Evolutionary conservation across 73 alveolate species (phyloP), one percentile per base, ranked within the genome.

Genomic region (Paraurostyla sp.): DNA sequence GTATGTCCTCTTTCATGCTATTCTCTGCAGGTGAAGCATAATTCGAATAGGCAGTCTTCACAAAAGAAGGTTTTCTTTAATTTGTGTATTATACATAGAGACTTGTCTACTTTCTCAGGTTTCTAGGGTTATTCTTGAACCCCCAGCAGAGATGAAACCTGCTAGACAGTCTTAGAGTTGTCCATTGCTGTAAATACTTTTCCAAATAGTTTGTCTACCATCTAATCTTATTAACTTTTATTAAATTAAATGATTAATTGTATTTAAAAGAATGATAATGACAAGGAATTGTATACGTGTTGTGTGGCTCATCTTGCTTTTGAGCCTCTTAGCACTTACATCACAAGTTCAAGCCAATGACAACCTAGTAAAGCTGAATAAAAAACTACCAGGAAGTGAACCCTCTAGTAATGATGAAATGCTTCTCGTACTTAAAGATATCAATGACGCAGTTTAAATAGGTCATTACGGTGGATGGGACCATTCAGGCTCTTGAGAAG

Each of bases 391-490:
- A 46, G 13, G 57, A 46, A 46, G 18, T 46, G 18, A 46, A 38
- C 33, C 9, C 15, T 6, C 40, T 38, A 36, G 16, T 22, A 65
- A 32, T 7, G 82, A 65, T 38, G 82, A 65, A 32, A 11, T 65
- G 82, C 82, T 65, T 65, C 82, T 65, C 82, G 82, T 65, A n/a
- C n/a, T n/a, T n/a, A 65, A 65, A 13, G 1, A 2, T 38, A 36
- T 38, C 42, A 6, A 1, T 9, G 22, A 73, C n/a, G 2, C 46
- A 4, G 9, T 20, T n/a, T 6, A 15, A 13, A 45, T 48, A 73
- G 86, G 71, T 73, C 57, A 73, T 73, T 6, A 36, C 65, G n/a
- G 86, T 73, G 0, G 86, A 73, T 49, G 86, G 86, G 7, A 73
- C 86, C n/a, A 32, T 73, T 16, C 20, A 73, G 54, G 65, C 71